A percentile compares a stretch with the other conserved stretches of the same genome.
These are phyloP conservation scores for Chaetomiaceae sp. DNA, from an alignment of 2,329 filamentous ascomycete species.

Conservation along the genomic window DNA sequence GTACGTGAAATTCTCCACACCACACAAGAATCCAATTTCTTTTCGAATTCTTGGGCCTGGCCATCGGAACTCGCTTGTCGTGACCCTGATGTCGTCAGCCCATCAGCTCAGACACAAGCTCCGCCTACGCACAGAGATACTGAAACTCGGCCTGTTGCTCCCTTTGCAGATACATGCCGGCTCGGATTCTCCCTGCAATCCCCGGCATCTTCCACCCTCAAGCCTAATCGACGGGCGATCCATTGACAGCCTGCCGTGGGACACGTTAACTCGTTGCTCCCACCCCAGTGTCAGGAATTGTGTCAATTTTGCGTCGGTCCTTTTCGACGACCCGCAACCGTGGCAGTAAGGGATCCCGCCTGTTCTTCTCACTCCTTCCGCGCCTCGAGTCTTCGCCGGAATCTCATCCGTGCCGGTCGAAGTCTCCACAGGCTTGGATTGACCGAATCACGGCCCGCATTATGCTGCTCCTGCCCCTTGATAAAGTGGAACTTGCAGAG, in stretches of 20 bases:
- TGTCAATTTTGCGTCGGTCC: constrained; percentile 44
- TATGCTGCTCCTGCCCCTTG: constrained; percentile 14
- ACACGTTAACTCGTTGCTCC: constrained; percentile 64
- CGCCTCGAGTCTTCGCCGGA: constrained; percentile 13
- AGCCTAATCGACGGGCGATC: constrained; percentile 40
- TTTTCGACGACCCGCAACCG: constrained; percentile 36
- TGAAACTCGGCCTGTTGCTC: constrained; percentile 28
- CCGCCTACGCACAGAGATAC: constrained; percentile 18
- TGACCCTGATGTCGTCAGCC: constrained; percentile 22
- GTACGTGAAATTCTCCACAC: constrained; percentile 22
- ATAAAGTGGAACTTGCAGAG: constrained; percentile 17
- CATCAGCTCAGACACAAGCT: constrained; percentile 14
- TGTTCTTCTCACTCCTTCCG: neutral
- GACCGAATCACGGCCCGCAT: constrained; percentile 19
- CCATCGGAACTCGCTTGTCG: neutral
- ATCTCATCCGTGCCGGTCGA: constrained; percentile 22
- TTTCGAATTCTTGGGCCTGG: constrained; percentile 7
- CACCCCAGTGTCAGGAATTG: constrained; percentile 46
- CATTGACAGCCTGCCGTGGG: constrained; percentile 47
- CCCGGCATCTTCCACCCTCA: constrained; percentile 32
- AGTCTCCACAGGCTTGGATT: constrained; percentile 20
- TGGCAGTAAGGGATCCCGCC: constrained; percentile 48
- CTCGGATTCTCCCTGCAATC: constrained; percentile 30
- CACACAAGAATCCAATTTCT: constrained; percentile 11
- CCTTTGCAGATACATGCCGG: constrained; percentile 43